Conservation (phyloP, 2,329 filamentous ascomycete genomes). For the Neofusicoccum ribis region DNA sequence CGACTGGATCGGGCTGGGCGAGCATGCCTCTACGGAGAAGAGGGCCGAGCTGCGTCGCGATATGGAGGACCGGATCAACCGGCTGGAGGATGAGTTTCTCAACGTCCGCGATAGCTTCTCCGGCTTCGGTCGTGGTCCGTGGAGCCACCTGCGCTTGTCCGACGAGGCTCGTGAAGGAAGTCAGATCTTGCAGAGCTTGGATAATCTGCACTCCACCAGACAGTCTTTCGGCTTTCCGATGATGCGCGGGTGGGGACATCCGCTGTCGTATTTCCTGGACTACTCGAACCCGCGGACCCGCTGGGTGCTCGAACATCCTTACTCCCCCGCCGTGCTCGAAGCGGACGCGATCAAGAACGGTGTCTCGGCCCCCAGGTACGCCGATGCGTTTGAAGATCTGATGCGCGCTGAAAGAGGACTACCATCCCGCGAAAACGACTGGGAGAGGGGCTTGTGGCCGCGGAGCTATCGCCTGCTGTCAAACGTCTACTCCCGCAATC, state of each 20-base stretch:
- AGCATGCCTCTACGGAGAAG: neutral
- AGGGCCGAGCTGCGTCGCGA: neutral
- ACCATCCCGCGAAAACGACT: neutral
- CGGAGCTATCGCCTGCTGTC: constrained; percentile 15
- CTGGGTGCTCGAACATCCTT: constrained; percentile 29
- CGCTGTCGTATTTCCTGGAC: constrained; percentile 4
- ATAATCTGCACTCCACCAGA: neutral
- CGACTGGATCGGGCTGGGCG: neutral
- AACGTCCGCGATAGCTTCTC: constrained; percentile 6
- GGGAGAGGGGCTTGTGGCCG: constrained; percentile 47
- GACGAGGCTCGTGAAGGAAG: constrained; percentile 4
- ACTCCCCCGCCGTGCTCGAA: constrained; percentile 58
- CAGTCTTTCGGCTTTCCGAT: neutral
- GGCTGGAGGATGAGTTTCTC: constrained; percentile 8
- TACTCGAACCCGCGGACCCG: constrained; percentile 9
- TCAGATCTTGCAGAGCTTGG: neutral
- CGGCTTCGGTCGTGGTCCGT: neutral
- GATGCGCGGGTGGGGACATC: constrained; percentile 1
- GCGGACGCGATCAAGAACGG: constrained; percentile 42
- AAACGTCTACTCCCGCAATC: constrained; percentile 8
- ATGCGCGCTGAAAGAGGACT: constrained; percentile 41
- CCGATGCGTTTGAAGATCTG: constrained; percentile 60
- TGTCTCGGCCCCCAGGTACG: constrained; percentile 47
- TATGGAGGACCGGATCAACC: constrained; percentile 8
- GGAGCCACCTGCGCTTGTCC: constrained; percentile 1